Evolutionary conservation across 2,329 filamentous ascomycete species (phyloP), one percentile per base, ranked within the genome.

Genomic region (Fusarium compactum): DNA sequence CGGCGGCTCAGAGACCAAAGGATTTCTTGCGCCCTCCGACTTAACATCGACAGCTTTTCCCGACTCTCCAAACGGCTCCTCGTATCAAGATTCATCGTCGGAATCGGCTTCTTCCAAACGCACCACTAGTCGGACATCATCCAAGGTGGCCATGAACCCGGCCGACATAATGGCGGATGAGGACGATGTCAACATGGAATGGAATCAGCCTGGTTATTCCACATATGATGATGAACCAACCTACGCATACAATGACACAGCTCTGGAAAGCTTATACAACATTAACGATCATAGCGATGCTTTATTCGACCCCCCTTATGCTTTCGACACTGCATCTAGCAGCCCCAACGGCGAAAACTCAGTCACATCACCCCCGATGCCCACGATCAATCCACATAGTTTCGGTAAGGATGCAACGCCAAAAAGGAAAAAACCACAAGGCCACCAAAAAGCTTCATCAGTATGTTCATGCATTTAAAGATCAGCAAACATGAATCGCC

Each of bases 251-350:
- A 69, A 73, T 25, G 66, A 76, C 45, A 67, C 76, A 20, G 55
- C 67, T 50, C 68, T 78, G 51, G 78, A 77, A 48, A 52, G 20
- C 18, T 59, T 80, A 8, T 80, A 79, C 53, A 72, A 62, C 38
- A 80, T 80, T 58, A 63, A 69, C 30, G 74, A 78, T n/a, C 70
- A 78, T 20, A 77, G 79, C 59, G 84, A 85, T 63, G 81, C 81
- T 69, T 82, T 82, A 54, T 83, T 86, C 81, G 81, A 85, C 55
- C 80, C 81, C 47, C 80, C 83, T 50, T 88, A 89, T 70, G 85
- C 89, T 69, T 90, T 90, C 74, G 85, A 86, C 18, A 88, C 86
- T 71, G 85, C 85, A 11, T 85, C 86, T 3, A 88, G 84, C 70
- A 91, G 87, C 65, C 87, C 89, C 16, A 73, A 67, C 34, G 69